Evolutionary conservation across 1,284 basidiomycete species (phyloP), one percentile per base, ranked within the genome.

Genomic region (Papiliotrema nemorosa): DNA sequence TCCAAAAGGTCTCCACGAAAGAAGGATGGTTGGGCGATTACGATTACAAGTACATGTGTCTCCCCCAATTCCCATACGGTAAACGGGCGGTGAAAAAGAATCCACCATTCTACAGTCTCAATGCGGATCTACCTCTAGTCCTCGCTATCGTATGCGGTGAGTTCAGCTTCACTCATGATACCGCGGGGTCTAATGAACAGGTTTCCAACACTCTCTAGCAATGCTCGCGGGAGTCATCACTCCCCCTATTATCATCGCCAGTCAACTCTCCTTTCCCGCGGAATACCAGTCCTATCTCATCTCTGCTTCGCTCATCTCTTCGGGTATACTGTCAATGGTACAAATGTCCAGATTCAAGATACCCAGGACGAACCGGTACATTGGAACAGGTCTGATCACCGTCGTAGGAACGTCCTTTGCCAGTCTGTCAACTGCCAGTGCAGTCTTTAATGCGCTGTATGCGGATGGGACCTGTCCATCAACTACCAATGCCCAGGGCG

Each of bases 361-460:
- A 16, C 57, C 44, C 18, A 55, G 47, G 36, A 52, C 31, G 10
- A 9, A 50, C 2, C 62, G 62, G 34, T 59, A 59, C 41, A 49
- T 67, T 22, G 64, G 64, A 41, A 53, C 53, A 9, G 89, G 90
- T 0, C 71, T 91, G 20, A 78, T 91, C 47, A 84, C 83, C 4
- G 87, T 91, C 26, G 52, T 49, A 16, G 88, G 88, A 9, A 91
- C 88, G 0, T 86, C 84, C 63, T 91, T 91, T 64, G 81, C 88
- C 6, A 89, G 87, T 0, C 76, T 91, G 14, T 84, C 83, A 40
- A 88, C 87, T 2, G 87, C 85, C 1, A 80, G 81, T 57, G 78
- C 84, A 0, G 81, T 86, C 46, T 85, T 85, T 63, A 70, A 83
- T 55, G 79, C 83, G 4, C 82, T 90, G 78, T 91, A 92, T 69